Evolutionary conservation across 495 filamentous ascomycete genomes (phyloP), one percentile per base, ranked within the genome.

Genomic region (Penicillium desertorum): DNA sequence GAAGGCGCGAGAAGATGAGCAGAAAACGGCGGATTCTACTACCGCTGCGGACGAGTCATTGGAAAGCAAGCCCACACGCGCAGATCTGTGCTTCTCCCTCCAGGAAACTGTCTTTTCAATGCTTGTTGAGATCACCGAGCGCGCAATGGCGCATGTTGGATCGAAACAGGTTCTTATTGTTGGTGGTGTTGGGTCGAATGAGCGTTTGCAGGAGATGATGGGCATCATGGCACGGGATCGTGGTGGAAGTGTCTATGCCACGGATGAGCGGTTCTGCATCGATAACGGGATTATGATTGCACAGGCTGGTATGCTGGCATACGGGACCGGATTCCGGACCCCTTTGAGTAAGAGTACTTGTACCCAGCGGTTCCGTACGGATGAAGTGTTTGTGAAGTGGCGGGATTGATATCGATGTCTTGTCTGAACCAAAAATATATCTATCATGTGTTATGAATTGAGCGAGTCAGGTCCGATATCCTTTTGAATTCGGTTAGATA

Each of bases 231-330:
- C 92, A n/a, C 77, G 78, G 39, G 91, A 96, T 69, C 79, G 95
- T 34, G 89, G 91, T 17, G 94, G 94, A 0, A 91, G 83, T 70
- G 89, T 97, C 19, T 97, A 88, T 76, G 92, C 92, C 9, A 98
- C 93, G 1, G 93, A 98, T 71, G 92, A 98, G 74, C 83, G 94
- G 45, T 98, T 96, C 73, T 98, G 94, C 66, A 98, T 98, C 60
- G 95, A 98, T 75, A 98, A 98, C 67, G 95, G 94, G 43, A 97
- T 98, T 57, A 98, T 98, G 94, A 98, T 98, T 76, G 94, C 94
- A 12, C 94, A 98, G 76, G 94, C 94, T 10, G 94, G 94, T 25
- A 73, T 98, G 63, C 67, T 96, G 59, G 91, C 91, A 8, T 96
- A 87, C 65, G 76, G 82, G 71, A 89, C 84, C 0, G 94, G 94